Percentiles rank a stretch among this genome's conserved stretches.
Conservation (phyloP, 495 filamentous ascomycete genomes). For the Chaetomium tenue region DNA sequence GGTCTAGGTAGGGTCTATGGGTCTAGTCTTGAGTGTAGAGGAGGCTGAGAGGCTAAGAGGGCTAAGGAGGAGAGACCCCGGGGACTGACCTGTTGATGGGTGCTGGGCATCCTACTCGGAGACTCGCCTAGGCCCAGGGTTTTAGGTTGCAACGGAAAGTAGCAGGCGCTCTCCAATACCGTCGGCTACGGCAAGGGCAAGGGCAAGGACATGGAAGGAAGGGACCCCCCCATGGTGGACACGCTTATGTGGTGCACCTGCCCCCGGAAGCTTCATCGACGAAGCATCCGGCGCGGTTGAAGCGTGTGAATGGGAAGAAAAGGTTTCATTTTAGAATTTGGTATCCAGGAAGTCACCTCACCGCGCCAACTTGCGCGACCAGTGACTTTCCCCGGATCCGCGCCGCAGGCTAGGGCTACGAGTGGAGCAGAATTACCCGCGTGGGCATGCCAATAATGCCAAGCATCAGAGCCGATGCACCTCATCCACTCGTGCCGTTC, state of each 20-base stretch:
- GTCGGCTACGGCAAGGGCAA: background rate
- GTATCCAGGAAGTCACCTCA: slow-evolving; percentile 4
- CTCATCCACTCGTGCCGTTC: slow-evolving; percentile 30
- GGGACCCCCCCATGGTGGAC: background rate
- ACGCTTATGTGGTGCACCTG: background rate
- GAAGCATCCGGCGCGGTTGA: slow-evolving; percentile 1
- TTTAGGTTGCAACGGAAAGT: slow-evolving; percentile 11
- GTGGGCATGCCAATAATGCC: slow-evolving; percentile 1
- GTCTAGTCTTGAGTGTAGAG: no score
- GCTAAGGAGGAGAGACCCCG: background rate
- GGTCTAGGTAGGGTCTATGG: background rate
- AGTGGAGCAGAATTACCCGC: background rate
- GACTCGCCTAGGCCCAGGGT: background rate
- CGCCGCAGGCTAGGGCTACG: slow-evolving; percentile 2
- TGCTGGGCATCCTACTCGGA: background rate
- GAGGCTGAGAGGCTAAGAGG: background rate
- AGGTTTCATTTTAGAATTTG: slow-evolving; percentile 2
- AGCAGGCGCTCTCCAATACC: slow-evolving; percentile 18
- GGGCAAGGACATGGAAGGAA: no score
- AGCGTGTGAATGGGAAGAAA: background rate
- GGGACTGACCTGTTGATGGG: background rate
- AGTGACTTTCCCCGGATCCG: slow-evolving; percentile 19
- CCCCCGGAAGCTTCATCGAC: slow-evolving; percentile 1
- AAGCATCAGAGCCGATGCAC: slow-evolving; percentile 20
- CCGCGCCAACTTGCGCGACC: background rate